Base-by-base conservation (phyloP, 164 flowering plant genomes). In the Magnolia sinica region DNA sequence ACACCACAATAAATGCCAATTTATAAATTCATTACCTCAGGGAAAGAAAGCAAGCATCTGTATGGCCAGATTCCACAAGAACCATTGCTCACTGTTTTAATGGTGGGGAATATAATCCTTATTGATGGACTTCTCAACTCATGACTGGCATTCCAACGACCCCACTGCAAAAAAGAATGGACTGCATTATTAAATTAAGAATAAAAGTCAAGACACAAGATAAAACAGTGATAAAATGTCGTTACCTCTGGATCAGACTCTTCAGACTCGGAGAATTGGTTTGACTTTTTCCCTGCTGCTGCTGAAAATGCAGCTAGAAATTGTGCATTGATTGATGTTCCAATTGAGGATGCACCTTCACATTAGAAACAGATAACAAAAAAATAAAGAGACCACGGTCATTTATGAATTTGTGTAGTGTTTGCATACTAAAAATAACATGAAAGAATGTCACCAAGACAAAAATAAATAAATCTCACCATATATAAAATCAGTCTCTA, bases 161-260 rank as follows among this genome's bases (percentile, higher is more conserved):
- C 96, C 97, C 98, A 95, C 98, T 95, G 89, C 70, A 70, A 82
- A 78, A 37, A 78, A 73, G 52, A 9, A 18, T 29, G 51, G n/a
- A 13, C 7, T 66, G 45, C 58, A 69, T 7, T 18, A 51, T 14
- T 69, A n/a, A 23, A 72, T 69, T 49, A 72, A 23, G 14, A 67
- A 69, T 52, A 69, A 70, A 63, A 9, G 58, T 7, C 23, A 18
- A 50, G 52, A 67, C 29, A n/a, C 20, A 73, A 24, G 4, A 29
- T 50, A 18, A 37, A 23, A 59, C 13, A 27, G 52, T 14, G 6
- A 19, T 22, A 31, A 69, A 73, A 27, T 50, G 51, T 37, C 45
- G 29, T 79, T 83, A 94, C 98, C 91, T 91, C 95, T 71, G 98
- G 98, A 83, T 95, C 98, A 79, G 98, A 92, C 83, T 94, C 98